Base-by-base conservation (phyloP, 257 asterid genomes). In the Voacanga thouarsii region DNA sequence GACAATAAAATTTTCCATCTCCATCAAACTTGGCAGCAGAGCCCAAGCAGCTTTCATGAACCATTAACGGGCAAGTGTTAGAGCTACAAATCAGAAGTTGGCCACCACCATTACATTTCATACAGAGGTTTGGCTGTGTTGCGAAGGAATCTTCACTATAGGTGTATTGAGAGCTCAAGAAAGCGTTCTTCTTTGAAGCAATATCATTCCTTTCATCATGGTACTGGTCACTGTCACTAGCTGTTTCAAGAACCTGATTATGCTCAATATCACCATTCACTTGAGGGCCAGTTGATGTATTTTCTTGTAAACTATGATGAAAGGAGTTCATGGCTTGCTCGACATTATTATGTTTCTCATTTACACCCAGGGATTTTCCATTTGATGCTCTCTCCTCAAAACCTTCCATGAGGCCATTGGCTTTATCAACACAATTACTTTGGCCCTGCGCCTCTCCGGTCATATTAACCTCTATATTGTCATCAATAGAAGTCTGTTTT, bases 41-140 rank as follows among this genome's bases (percentile, higher is more conserved):
- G 77, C 79, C 87, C 89, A 90, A 86, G 82, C 98, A 94, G 74
- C 81, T 85, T 75, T 84, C 82, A 66, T 90, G 96, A 77, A 92
- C 86, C 82, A 81, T 84, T 59, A 87, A 50, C 10, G 86, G 80
- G 72, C 97, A 92, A 50, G 91, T 78, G 55, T 77, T 74, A 72
- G 89, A 81, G 80, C 85, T 83, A 75, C 97, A 90, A 61, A 82
- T 84, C 80, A 88, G 65, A 78, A 90, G 53, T 21, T 83, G 75
- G 30, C 84, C 96, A 80, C 84, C 89, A 51, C 72, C 72, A 53
- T 83, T 79, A 75, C 96, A 88, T 83, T 87, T 89, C 83, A 84
- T 74, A 75, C 97, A 92, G 57, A 76, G 83, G 74, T 81, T 84
- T 51, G 70, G 78, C 83, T 82, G 81, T 71, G 85, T 85, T 18